Percentiles rank a stretch among this genome's conserved stretches.
Conservation (phyloP, 495 filamentous ascomycete species). For the Eremomyces bilateralis region DNA sequence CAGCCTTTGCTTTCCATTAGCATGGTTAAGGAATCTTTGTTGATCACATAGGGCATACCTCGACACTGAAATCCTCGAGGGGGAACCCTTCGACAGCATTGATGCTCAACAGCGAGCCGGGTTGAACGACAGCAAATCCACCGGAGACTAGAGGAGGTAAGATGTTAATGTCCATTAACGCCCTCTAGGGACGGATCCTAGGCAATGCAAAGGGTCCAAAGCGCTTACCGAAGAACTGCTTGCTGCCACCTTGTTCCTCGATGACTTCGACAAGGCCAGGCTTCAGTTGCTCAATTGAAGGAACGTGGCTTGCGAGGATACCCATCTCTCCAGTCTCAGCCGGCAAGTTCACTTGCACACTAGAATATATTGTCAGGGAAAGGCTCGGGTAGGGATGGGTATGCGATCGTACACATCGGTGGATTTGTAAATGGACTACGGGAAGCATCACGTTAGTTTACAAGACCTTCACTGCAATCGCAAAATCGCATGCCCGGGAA, state of each 20-base stretch:
- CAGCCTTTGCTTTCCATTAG: conserved; percentile 20
- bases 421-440: conserved; percentile 50
- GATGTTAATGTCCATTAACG: not conserved
- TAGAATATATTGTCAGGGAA: conserved; percentile 23
- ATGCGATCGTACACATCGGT: conserved; percentile 43
- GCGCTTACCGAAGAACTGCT: conserved; percentile 92
- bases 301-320: conserved; percentile 96
- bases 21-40: not conserved
- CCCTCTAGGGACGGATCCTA: not conserved
- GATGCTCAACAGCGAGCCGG: conserved; percentile 84
- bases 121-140: conserved; percentile 92
- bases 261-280: conserved; percentile 87
- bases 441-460: conserved; percentile 1
- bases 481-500: not conserved
- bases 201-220: not conserved
- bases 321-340: conserved; percentile 98
- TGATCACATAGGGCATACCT: conserved; percentile 26
- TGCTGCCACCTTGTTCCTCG: conserved; percentile 79
- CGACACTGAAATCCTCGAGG: conserved; percentile 85
- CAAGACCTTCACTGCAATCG: too few relatives aligned
- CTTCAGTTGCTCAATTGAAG: conserved; percentile 96
- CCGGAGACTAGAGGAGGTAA: conserved; percentile 48
- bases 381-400: conserved; percentile 3
- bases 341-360: conserved; percentile 94
- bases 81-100: conserved; percentile 91